Percentiles rank a stretch among this genome's conserved stretches.
phyloP scores from a whole-genome alignment of 257 asterid species.

The Petunia axillaris region DNA sequence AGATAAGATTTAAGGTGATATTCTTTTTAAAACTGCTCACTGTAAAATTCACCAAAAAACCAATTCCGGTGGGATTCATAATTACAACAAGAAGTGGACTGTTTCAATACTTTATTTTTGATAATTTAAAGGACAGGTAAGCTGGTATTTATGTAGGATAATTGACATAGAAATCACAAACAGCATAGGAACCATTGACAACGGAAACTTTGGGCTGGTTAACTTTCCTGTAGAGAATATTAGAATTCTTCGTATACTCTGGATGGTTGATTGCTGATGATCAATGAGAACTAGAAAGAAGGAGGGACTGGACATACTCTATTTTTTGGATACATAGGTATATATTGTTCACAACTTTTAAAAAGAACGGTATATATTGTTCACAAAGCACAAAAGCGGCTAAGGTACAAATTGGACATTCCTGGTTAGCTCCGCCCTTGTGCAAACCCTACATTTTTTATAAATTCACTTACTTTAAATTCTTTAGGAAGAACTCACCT shows the following conservation, averaged over 20 bases:
- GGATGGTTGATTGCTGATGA: not conserved
- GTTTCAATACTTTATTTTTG: not conserved
- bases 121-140: not conserved
- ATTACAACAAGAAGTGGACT: not conserved
- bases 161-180: conserved; percentile 8
- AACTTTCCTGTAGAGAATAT: not conserved
- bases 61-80: not conserved
- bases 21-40: not conserved
- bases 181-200: not conserved
- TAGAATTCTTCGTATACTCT: not conserved
- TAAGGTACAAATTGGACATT: not conserved
- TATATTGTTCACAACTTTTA: not conserved
- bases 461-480: not conserved
- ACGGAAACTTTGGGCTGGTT: not conserved
- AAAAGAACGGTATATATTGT: too few relatives aligned
- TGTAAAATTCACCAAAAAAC: not conserved
- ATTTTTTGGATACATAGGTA: not conserved
- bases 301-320: not conserved
- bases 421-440: not conserved
- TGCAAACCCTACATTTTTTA: not conserved
- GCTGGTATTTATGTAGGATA: conserved; percentile 17
- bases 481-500: not conserved
- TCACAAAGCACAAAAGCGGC: not conserved
- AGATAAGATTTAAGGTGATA: too few relatives aligned
- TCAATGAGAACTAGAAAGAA: not conserved